Evolutionary conservation across 228 moss, liverwort and hornwort species (phyloP), one percentile per base, ranked within the genome.

Genomic region (Sphagnum magellanicum): DNA sequence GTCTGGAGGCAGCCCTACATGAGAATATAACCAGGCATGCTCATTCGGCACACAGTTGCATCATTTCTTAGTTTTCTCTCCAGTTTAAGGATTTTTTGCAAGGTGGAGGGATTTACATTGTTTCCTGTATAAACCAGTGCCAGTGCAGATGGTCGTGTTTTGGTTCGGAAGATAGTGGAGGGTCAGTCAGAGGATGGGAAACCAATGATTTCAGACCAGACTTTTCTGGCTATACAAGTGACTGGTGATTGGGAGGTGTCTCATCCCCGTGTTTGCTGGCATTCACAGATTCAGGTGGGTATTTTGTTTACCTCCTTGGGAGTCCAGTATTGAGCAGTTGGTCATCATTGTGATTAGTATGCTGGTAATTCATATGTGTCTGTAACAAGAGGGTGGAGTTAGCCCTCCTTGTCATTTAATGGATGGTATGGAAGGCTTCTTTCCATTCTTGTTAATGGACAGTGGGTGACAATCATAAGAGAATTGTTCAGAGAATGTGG

Each of bases 241-340:
- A 32, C 75, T 52, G 88, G 88, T 48, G 88, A 88, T 9, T 88
- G 84, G 88, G 78, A 72, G 8, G 65, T 78, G 17, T 79, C 75
- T 47, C 88, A 88, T 72, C 88, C 88, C 48, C 79, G 81, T 17
- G 74, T 88, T 73, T 84, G 88, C 59, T 88, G 88, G 88, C 84
- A 88, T 63, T 80, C 82, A 57, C 77, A 84, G 61, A 67, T 75
- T 50, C 82, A 82, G 88, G 88, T 88, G 4, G 48, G 32, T 32
- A 32, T 32, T 3, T 32, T 32, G 2, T 32, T 32, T 32, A 32
- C 32, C 32, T 32, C 32, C 32, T 32, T 32, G 32, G 32, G 32
- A 2, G 32, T 32, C 32, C 32, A 32, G 32, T 32, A 32, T 32
- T 32, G 32, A 32, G 32, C 32, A 32, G 32, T 32, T 32, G 32